Evolutionary conservation across 805 yeast species (phyloP), one percentile per base, ranked within the genome.

Genomic region (Spathaspora sp.): DNA sequence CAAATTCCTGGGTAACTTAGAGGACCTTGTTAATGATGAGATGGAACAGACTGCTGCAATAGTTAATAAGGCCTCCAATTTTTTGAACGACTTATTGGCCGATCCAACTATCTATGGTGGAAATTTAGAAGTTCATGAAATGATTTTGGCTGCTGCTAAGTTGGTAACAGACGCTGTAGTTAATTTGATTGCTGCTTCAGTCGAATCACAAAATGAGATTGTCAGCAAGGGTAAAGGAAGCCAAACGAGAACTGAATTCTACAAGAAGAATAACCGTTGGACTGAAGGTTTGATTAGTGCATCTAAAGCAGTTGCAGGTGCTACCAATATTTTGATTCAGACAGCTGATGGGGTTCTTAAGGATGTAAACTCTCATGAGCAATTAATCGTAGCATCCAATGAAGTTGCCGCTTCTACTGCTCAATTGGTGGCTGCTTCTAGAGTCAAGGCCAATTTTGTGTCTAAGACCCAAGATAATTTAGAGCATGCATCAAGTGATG

Each of bases 401-500:
- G 96, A 90, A 65, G 97, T 90, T 8, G 92, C 96, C 1, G 91
- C 96, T 0, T 86, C 96, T 0, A 90, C 97, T 0, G 96, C 93
- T 2, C 97, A 90, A 72, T 77, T 90, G 49, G 97, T 90, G 5
- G 92, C 97, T 5, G 94, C 97, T 0, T 86, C 96, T 0, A 79
- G 96, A 58, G 96, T 89, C 19, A 89, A 89, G 66, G 90, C 96
- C 0, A 79, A 85, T 43, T 80, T 83, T 58, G 81, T 82, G 70
- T 88, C 96, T 1, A 82, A 83, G 62, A 79, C 91, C 2, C 96
- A 89, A 66, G 89, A 85, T 52, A 71, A 75, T 50, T 76, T 90
- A 53, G 97, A 90, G 69, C 58, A 63, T 16, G 86, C 91, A 3
- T 81, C 89, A 29, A 81, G 80, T 61, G 71, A 76, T 49, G 97